Evolutionary conservation across 176 grass and related monocot genomes (phyloP).

Genomic region (Musa beccarii): DNA sequence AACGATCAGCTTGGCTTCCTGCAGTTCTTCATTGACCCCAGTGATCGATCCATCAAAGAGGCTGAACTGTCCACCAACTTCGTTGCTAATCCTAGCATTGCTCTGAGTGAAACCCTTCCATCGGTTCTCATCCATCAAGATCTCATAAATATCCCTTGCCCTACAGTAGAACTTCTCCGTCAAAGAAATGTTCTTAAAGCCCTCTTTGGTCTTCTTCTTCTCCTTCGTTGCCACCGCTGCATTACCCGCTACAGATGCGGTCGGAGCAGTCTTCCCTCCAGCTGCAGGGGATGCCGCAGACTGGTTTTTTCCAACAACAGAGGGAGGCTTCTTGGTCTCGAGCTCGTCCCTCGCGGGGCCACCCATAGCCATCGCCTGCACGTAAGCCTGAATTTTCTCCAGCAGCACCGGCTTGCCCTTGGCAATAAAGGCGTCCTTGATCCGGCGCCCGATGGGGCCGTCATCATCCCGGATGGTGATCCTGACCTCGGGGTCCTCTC

Average conservation of each 20-base stretch:
- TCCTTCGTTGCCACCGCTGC: slow-evolving; percentile 20
- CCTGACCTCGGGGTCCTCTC: slow-evolving; percentile 76
- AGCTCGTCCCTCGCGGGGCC: slow-evolving; percentile 85
- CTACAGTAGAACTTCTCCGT: slow-evolving; percentile 91
- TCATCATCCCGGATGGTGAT: slow-evolving; percentile 73
- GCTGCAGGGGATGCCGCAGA: slow-evolving; percentile 9
- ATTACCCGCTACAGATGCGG: slow-evolving; percentile 9
- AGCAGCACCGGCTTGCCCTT: slow-evolving; percentile 62
- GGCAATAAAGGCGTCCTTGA: slow-evolving; percentile 86
- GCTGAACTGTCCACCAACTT: slow-evolving; percentile 87
- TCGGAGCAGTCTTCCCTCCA: neutral
- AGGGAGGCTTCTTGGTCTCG: slow-evolving; percentile 42
- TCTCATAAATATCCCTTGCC: slow-evolving; percentile 74
- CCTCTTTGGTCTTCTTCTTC: slow-evolving; percentile 66
- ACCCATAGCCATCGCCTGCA: slow-evolving; percentile 60
- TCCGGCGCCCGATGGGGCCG: slow-evolving; percentile 47
- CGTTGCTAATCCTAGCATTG: slow-evolving; percentile 79
- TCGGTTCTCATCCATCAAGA: slow-evolving; percentile 93
- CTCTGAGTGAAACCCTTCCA: slow-evolving; percentile 99
- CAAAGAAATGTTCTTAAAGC: slow-evolving; percentile 78
- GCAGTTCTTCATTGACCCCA: slow-evolving; percentile 79
- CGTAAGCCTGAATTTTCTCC: slow-evolving; percentile 74
- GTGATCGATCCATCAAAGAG: slow-evolving; percentile 84
- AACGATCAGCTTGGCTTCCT: slow-evolving; percentile 80
- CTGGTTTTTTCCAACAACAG: neutral